Conservation (phyloP, 352 stramenopile genomes). For the Pythium rishiriense region DNA sequence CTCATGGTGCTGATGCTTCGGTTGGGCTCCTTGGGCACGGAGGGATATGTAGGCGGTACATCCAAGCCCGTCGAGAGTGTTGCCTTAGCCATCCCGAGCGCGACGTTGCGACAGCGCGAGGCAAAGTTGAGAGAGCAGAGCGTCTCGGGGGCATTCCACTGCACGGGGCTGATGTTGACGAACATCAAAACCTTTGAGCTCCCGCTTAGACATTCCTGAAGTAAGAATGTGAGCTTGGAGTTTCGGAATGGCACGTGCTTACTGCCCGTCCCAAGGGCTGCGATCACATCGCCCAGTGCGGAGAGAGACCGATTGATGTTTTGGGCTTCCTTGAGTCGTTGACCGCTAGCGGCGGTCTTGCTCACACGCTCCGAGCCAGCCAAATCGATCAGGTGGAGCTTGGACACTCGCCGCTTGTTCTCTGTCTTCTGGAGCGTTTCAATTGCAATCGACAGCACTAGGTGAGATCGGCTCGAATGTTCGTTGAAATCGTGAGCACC, state of each 20-base stretch:
- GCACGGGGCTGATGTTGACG: slow-evolving; percentile 86
- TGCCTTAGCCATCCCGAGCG: slow-evolving; percentile 83
- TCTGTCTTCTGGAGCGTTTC: slow-evolving; percentile 52
- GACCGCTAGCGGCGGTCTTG: slow-evolving; percentile 90
- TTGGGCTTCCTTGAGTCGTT: slow-evolving; percentile 94
- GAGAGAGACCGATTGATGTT: slow-evolving; percentile 96
- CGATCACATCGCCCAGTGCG: slow-evolving; percentile 94
- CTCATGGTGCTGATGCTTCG: slow-evolving; percentile 9
- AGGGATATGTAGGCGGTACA: slow-evolving; percentile 13
- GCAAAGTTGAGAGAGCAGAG: slow-evolving; percentile 93
- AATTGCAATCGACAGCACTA: slow-evolving; percentile 90
- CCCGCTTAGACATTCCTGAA: slow-evolving; percentile 81
- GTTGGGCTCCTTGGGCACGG: slow-evolving; percentile 7
- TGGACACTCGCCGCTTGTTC: slow-evolving; percentile 45
- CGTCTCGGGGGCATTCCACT: slow-evolving; percentile 88
- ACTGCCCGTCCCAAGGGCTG: slow-evolving; percentile 76
- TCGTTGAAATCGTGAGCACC: slow-evolving; percentile 92
- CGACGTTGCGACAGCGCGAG: slow-evolving; percentile 82
- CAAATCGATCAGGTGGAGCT: slow-evolving; percentile 90
- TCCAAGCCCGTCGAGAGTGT: slow-evolving; percentile 23
- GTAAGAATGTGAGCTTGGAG: slow-evolving; percentile 93
- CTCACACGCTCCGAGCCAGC: slow-evolving; percentile 86
- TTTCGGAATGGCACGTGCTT: slow-evolving; percentile 97
- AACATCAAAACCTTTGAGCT: slow-evolving; percentile 88
- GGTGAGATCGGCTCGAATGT: slow-evolving; percentile 90